Evolutionary conservation across 768 basidiomycete species (phyloP).

Genomic region (Mycena maculata): DNA sequence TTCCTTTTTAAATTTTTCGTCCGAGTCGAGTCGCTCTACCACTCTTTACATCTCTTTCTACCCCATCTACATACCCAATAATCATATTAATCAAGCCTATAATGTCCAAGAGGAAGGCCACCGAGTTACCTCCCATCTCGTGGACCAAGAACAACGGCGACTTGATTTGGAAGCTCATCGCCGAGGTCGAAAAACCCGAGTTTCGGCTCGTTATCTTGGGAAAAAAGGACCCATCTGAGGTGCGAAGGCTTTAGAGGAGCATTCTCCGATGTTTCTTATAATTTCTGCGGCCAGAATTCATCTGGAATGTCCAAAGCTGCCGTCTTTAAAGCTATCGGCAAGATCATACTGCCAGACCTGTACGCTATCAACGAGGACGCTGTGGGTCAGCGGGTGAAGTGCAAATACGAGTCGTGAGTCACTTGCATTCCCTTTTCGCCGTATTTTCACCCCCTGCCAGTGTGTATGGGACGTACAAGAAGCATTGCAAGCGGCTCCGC

Average conservation of each 20-base stretch:
- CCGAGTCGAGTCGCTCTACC: not conserved
- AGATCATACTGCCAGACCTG: slow-evolving; percentile 17
- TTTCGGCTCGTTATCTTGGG: slow-evolving; percentile 8
- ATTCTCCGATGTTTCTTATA: not conserved
- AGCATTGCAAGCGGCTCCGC: slow-evolving; percentile 2
- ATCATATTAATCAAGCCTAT: not conserved
- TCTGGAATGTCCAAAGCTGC: slow-evolving; percentile 9
- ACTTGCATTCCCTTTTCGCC: not conserved
- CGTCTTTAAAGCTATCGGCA: slow-evolving; percentile 18
- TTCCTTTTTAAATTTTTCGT: not conserved
- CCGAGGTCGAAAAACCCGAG: slow-evolving; percentile 4
- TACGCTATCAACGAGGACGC: slow-evolving; percentile 9
- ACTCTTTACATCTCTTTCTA: not conserved
- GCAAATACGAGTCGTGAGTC: slow-evolving; percentile 11
- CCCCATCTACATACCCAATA: not conserved
- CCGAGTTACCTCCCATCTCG: not conserved
- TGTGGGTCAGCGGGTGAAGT: slow-evolving; percentile 14
- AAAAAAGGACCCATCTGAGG: slow-evolving; percentile 9
- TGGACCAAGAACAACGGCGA: not conserved
- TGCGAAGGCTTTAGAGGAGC: not conserved
- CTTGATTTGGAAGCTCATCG: not conserved
- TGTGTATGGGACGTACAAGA: slow-evolving; percentile 16
- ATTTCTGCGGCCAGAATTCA: not conserved
- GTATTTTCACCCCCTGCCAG: slow-evolving; percentile 3
- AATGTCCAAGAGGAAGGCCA: not conserved